phyloP scores from a whole-genome alignment of 164 flowering plant genomes.

The Macadamia tetraphylla region DNA sequence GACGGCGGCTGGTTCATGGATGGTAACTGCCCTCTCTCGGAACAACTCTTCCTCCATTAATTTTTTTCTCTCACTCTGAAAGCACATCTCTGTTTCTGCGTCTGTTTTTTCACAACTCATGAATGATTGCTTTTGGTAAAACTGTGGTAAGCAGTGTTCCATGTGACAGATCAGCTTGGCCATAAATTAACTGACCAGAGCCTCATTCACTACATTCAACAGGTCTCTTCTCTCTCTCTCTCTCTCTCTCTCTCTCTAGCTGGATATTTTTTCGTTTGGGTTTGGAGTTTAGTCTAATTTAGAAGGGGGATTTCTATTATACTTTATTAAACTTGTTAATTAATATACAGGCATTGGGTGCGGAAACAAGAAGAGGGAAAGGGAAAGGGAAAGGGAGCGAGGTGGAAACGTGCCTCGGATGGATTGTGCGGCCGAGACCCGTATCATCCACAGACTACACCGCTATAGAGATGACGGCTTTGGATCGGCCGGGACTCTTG shows the following conservation, averaged over 20 bases:
- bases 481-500: slow-evolving; percentile 61
- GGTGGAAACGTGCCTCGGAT: slow-evolving; percentile 12
- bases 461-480: slow-evolving; percentile 66
- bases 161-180: slow-evolving; percentile 77
- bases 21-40: slow-evolving; percentile 37
- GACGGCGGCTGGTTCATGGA: slow-evolving; percentile 99
- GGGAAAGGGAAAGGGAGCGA: slow-evolving; percentile 14
- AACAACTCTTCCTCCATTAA: too few relatives aligned
- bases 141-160: slow-evolving; percentile 59
- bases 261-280: too few relatives aligned
- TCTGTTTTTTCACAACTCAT: too few relatives aligned
- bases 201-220: slow-evolving; percentile 72
- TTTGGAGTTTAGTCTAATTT: too few relatives aligned
- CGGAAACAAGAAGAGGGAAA: slow-evolving; percentile 27
- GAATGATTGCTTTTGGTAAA: too few relatives aligned
- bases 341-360: slow-evolving; percentile 49
- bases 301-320: too few relatives aligned
- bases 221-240: slow-evolving; percentile 37
- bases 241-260: not conserved
- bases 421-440: slow-evolving; percentile 26
- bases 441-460: slow-evolving; percentile 36
- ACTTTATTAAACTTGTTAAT: not conserved
- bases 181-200: slow-evolving; percentile 67
- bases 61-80: not conserved
- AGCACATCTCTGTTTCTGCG: too few relatives aligned